Percentiles rank a stretch among this genome's conserved stretches.
Conservation (phyloP, 106 monocot species). For the Phalaenopsis aphrodite region DNA sequence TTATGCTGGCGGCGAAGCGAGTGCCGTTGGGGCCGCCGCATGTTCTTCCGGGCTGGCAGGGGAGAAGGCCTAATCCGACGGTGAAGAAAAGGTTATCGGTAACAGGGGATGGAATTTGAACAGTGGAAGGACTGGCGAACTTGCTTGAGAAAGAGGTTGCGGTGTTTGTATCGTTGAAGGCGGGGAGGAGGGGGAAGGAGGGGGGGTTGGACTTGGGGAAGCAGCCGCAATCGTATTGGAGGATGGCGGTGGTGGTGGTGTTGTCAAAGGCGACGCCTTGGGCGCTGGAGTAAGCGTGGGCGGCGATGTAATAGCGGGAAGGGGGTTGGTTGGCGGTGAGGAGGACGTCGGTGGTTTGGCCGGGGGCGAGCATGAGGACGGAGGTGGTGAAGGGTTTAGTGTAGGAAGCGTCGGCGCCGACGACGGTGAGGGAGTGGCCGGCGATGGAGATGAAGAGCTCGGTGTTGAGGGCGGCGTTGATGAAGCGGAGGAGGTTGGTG, state of each 20-base stretch:
- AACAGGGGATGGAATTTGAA: constrained; percentile 25
- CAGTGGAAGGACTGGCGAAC: constrained; percentile 22
- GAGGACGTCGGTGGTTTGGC: constrained; percentile 64
- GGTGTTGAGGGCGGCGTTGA: constrained; percentile 47
- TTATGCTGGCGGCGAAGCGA: constrained; percentile 45
- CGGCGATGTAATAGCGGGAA: constrained; percentile 48
- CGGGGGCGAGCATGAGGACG: constrained; percentile 40
- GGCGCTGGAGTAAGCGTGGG: constrained; percentile 39
- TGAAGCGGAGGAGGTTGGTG: constrained; percentile 42
- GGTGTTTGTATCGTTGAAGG: constrained; percentile 45
- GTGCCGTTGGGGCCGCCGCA: constrained; percentile 36
- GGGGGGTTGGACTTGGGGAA: neutral
- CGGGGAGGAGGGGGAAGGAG: constrained; percentile 28
- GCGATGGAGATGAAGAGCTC: constrained; percentile 49
- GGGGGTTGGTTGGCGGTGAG: constrained; percentile 38
- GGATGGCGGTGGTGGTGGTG: constrained; percentile 69
- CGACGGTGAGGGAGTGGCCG: constrained; percentile 45
- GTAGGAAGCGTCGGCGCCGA: constrained; percentile 44
- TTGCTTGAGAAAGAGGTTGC: constrained; percentile 26
- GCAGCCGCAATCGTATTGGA: constrained; percentile 46
- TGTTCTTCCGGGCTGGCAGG: constrained; percentile 20
- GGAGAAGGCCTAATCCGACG: constrained; percentile 44
- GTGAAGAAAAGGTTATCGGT: constrained; percentile 50
- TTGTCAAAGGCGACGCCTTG: constrained; percentile 49
- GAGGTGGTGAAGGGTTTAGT: constrained; percentile 48